Evolutionary conservation across 148 eudicot species (phyloP).

Genomic region (Hydrangea macrophylla): DNA sequence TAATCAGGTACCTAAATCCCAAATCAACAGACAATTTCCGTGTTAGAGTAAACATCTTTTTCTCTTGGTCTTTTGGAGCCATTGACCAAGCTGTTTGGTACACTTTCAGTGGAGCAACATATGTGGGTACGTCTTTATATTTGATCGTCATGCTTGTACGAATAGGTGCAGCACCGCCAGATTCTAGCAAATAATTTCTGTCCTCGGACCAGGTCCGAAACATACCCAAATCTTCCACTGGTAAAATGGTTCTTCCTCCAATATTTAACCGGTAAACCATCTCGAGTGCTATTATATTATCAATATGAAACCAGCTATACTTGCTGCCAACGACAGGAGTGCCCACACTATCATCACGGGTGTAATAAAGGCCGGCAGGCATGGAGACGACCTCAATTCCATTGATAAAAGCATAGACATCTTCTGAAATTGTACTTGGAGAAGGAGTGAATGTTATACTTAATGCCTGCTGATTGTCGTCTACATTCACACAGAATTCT

Average conservation of each 20-base stretch:
- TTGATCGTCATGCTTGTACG: conserved; percentile 10
- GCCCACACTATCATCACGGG: neutral
- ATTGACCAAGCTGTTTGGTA: conserved; percentile 24
- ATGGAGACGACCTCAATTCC: conserved; percentile 47
- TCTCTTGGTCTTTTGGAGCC: neutral
- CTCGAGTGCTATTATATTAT: conserved; percentile 30
- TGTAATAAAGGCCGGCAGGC: conserved; percentile 33
- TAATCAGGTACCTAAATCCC: conserved; percentile 39
- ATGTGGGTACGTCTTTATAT: conserved; percentile 8
- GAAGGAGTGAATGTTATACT: conserved; percentile 30
- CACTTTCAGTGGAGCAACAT: conserved; percentile 30
- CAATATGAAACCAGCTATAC: neutral
- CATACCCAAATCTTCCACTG: conserved; percentile 18
- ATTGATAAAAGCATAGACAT: conserved; percentile 37
- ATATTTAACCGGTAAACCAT: conserved; percentile 26
- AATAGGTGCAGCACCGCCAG: neutral
- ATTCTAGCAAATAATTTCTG: neutral
- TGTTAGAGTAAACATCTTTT: conserved; percentile 12
- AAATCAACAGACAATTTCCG: conserved; percentile 35
- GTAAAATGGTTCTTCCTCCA: conserved; percentile 17
- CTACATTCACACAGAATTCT: conserved; percentile 22
- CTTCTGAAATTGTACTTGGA: neutral
- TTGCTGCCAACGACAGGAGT: conserved; percentile 16
- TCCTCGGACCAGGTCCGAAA: conserved; percentile 27
- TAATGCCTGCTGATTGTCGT: conserved; percentile 16